Percentiles rank a stretch among this genome's conserved stretches.
Conservation (phyloP, 1,139 yeast species). For the Hansenula sp. region DNA sequence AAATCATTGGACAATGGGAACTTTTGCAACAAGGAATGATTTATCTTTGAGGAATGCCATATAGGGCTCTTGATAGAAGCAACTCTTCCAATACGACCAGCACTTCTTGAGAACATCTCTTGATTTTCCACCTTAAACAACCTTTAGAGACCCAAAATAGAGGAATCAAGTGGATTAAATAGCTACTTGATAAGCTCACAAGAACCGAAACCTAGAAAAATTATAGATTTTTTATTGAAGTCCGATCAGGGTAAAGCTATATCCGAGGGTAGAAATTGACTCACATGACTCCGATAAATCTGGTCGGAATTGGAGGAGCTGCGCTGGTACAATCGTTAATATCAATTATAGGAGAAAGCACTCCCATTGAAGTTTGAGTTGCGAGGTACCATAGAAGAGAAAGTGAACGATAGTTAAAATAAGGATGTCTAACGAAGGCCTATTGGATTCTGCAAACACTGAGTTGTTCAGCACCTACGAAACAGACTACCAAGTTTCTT, state of each 20-base stretch:
- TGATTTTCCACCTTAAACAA: neutral
- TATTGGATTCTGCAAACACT: constrained; percentile 25
- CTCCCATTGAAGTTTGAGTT: neutral
- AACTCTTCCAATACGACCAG: neutral
- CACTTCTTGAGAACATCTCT: neutral
- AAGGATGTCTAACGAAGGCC: constrained; percentile 19
- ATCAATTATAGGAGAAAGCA: no score
- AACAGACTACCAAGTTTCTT: constrained; percentile 68
- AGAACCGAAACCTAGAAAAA: neutral
- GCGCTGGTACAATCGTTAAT: neutral
- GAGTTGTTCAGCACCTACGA: constrained; percentile 69
- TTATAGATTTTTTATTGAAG: neutral
- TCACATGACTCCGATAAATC: neutral
- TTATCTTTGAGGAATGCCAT: neutral
- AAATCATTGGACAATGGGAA: constrained; percentile 14
- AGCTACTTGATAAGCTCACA: constrained; percentile 1
- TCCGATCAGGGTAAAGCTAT: neutral
- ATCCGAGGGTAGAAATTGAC: neutral
- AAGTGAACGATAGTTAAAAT: neutral
- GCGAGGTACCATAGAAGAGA: neutral
- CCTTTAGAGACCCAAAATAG: neutral
- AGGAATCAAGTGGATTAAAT: neutral
- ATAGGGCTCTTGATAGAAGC: neutral
- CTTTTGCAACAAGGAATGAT: neutral
- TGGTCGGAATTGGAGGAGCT: neutral